Conservation (phyloP, 306 rosid genomes). For the Vigna unguiculata region DNA sequence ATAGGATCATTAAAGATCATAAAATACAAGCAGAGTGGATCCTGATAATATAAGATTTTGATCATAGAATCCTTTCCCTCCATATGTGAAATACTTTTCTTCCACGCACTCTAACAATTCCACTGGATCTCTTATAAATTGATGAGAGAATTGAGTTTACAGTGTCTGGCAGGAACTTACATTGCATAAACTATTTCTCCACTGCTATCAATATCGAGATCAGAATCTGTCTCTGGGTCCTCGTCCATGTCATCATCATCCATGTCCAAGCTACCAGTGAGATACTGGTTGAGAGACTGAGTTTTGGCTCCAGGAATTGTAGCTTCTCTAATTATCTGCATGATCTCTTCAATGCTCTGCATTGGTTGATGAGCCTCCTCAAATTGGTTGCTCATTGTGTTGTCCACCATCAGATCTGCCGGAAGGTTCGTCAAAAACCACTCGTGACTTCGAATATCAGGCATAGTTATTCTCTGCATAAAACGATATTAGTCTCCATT, state of each 20-base stretch:
- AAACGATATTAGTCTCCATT: constrained; percentile 30
- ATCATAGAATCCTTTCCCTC: constrained; percentile 44
- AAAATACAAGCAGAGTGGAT: constrained; percentile 42
- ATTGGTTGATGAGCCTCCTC: constrained; percentile 91
- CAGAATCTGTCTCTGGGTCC: constrained; percentile 78
- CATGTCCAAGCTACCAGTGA: constrained; percentile 81
- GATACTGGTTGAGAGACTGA: constrained; percentile 71
- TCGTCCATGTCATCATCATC: constrained; percentile 70
- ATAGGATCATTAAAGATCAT: constrained; percentile 29
- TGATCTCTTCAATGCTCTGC: constrained; percentile 86
- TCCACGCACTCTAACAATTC: constrained; percentile 42
- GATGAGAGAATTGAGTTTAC: constrained; percentile 19
- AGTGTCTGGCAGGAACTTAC: constrained; percentile 45
- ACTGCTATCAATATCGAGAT: constrained; percentile 89
- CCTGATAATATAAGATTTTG: constrained; percentile 25
- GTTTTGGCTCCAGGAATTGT: constrained; percentile 84
- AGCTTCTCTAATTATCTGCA: constrained; percentile 90
- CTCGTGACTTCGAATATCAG: constrained; percentile 79
- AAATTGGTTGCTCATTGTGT: constrained; percentile 56
- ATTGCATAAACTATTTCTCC: constrained; percentile 93
- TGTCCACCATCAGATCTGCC: constrained; percentile 76
- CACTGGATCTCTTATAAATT: constrained; percentile 27
- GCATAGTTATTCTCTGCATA: constrained; percentile 81
- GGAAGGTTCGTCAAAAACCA: constrained; percentile 97
- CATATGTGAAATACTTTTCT: constrained; percentile 34